Evolutionary conservation across 768 basidiomycete species (phyloP), one percentile per base, ranked within the genome.

Genomic region (Termitomyces sp.): DNA sequence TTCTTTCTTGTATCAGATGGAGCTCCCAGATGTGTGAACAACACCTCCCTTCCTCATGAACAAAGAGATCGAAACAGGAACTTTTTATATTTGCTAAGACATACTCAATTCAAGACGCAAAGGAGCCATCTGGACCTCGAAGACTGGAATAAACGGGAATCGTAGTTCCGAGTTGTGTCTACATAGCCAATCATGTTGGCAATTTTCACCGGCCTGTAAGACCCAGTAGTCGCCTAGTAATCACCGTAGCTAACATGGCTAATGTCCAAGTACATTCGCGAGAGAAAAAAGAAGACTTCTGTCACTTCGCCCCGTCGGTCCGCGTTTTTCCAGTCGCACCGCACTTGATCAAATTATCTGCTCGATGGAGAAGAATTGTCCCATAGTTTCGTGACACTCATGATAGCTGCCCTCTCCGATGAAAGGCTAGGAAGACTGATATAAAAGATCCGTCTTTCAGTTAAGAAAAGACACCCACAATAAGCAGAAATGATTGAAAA

Each of bases 341-440:
- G 26, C 61, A 59, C 61, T 62, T 62, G 61, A 62, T 47, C 61
- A 42, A 28, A 44, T 53, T 53, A 62, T 53, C 61, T 62, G 56
- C 40, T 20, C 46, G 14, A 24, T 20, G 28, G 28, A 43, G 54
- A 56, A 56, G 54, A 45, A n/a, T 22, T 4, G 22, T 53, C 43
- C 26, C 54, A 58, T 32, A 44, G 48, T 55, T 40, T 13, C 5
- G 14, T 32, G 22, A 30, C 9, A 40, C 30, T 8, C 57, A 47
- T 30, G 3, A 20, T 6, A 7, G 24, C 38, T 48, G 45, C 2
- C 40, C 16, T 24, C 13, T 32, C 22, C 16, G 30, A 42, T 26
- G 16, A 18, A 35, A 9, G 18, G 16, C n/a, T 6, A 38, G 10
- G 24, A 6, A 49, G 26, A 18, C 4, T 26, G 33, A 43, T 57